Evolutionary conservation across 345 rosid genomes (phyloP).

Genomic region (Bruguiera sexangula): DNA sequence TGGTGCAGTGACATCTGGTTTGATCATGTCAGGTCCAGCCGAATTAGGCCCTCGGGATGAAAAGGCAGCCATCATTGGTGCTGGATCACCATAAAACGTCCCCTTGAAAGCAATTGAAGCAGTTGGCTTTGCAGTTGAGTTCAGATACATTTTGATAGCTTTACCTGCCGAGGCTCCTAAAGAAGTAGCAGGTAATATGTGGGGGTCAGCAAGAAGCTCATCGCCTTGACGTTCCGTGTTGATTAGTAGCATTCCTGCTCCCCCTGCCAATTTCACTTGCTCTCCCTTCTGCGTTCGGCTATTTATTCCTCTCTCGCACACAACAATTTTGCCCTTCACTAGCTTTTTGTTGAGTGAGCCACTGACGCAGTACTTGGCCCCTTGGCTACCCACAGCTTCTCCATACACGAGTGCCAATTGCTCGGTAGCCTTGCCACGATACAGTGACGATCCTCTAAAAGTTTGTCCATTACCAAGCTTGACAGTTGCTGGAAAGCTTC

Average conservation of each 20-base stretch:
- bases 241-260: conserved; percentile 61
- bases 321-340: conserved; percentile 42
- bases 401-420: conserved; percentile 46
- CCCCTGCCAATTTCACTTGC: conserved; percentile 52
- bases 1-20: conserved; percentile 82
- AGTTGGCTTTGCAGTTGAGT: conserved; percentile 38
- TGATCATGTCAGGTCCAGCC: conserved; percentile 51
- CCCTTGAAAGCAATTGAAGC: conserved; percentile 59
- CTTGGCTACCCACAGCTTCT: conserved; percentile 43
- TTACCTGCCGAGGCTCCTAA: conserved; percentile 48
- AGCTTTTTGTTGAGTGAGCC: conserved; percentile 29
- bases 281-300: conserved; percentile 26
- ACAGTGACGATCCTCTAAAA: conserved; percentile 50
- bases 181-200: conserved; percentile 54
- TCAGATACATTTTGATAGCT: conserved; percentile 37
- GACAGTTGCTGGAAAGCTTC: conserved; percentile 60
- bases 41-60: conserved; percentile 77
- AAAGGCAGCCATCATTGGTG: conserved; percentile 70
- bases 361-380: conserved; percentile 39
- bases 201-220: conserved; percentile 61
- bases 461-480: conserved; percentile 44
- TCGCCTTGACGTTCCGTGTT: conserved; percentile 51
- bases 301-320: conserved; percentile 29
- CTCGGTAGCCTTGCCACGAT: conserved; percentile 36
- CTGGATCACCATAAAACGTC: conserved; percentile 48